Percentiles rank a stretch among this genome's conserved stretches.
phyloP scores from a whole-genome alignment of 768 basidiomycete genomes.

The Agrocybe praecox region DNA sequence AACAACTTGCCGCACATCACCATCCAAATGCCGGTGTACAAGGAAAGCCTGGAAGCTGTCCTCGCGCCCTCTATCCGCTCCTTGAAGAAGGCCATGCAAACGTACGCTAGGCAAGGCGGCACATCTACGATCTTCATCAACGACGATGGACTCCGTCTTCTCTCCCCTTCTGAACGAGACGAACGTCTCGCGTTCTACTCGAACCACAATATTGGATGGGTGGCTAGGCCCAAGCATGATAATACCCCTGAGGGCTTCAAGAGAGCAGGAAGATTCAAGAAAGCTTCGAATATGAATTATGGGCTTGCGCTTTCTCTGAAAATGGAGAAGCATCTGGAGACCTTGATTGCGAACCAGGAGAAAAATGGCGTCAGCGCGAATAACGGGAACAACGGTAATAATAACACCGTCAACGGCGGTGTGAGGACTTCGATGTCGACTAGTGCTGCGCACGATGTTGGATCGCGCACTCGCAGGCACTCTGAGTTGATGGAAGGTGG shows the following conservation, averaged over 20 bases:
- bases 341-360: conserved; percentile 37
- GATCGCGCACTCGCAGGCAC: background rate
- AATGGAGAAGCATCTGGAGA: conserved; percentile 49
- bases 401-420: background rate
- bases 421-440: conserved; percentile 14
- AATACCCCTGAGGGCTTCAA: conserved; percentile 53
- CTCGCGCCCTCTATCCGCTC: conserved; percentile 73
- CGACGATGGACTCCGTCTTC: conserved; percentile 69
- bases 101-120: conserved; percentile 84
- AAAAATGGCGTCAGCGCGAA: background rate
- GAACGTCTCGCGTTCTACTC: conserved; percentile 72
- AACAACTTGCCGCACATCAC: conserved; percentile 72
- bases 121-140: conserved; percentile 76
- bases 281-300: conserved; percentile 92
- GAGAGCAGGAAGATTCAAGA: conserved; percentile 89
- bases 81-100: conserved; percentile 83
- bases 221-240: conserved; percentile 74
- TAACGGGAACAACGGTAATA: background rate
- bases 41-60: conserved; percentile 70
- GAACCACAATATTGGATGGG: conserved; percentile 74
- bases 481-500: conserved; percentile 13
- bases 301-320: conserved; percentile 73
- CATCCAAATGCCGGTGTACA: conserved; percentile 87
- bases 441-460: conserved; percentile 10
- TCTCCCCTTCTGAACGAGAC: conserved; percentile 59